Base-by-base conservation (phyloP, 352 stramenopile genomes). In the Phytophthora melonis region DNA sequence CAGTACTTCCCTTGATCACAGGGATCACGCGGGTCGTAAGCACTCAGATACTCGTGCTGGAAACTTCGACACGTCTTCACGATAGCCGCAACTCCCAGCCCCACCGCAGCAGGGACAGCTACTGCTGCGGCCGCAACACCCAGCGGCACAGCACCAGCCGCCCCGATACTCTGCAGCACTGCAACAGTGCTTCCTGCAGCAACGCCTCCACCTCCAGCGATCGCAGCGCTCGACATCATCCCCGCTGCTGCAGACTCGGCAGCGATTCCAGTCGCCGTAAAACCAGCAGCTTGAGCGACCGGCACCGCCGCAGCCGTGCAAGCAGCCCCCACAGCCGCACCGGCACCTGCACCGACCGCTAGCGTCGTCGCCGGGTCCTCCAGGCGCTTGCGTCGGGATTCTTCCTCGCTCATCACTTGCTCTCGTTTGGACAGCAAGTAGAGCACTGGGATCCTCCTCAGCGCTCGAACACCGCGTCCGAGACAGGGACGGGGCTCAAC, bases 201-300 rank as follows among this genome's bases (percentile, higher is more conserved):
- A 3, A 86, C 66, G 21, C 61, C 72, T 14, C 81, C 81, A 16
- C 83, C 81, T 23, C 39, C 53, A 9, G 75, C 73, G 53, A 82
- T 66, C 5, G 83, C 83, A 54, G 79, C 66, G 13, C 63, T 58
- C 41, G 81, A 84, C 81, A 89, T 89, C 74, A 86, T 86, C 34
- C 55, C 43, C n/a, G 72, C 81, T 19, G 81, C 83, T 5, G 63
- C 64, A 0, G 72, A 86, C 2, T 56, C 77, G 2, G 68, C 70
- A 55, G 73, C 72, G 53, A 86, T 87, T 11, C 78, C 80, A 36
- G 36, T 58, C 23, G 80, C 45, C 2, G 61, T 71, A 62, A 87
- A 89, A 9, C 80, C 84, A 14, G 82, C 39, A 5, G 66, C 62
- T 23, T 63, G 16, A 10, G 66, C 39, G 36, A 78, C 43, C 10